These are phyloP conservation scores for Pythium chondricola DNA, from an alignment of 352 stramenopile genomes.

Conservation along the genomic window DNA sequence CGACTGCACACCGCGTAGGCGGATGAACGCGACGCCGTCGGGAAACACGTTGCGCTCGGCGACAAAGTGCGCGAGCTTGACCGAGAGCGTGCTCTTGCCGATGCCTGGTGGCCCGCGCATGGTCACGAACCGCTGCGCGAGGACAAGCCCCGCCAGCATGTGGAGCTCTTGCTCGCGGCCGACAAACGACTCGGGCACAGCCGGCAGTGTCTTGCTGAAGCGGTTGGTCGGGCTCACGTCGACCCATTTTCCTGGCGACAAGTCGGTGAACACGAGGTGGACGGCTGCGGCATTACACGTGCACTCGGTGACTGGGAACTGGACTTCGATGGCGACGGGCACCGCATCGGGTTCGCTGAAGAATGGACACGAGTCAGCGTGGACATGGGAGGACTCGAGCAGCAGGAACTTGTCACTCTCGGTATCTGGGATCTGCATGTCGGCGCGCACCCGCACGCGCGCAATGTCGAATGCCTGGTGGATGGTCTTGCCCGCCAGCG, in stretches of 20 bases:
- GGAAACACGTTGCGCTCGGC: slow-evolving; percentile 64
- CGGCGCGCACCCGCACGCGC: slow-evolving; percentile 58
- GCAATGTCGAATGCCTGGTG: slow-evolving; percentile 73
- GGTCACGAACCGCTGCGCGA: slow-evolving; percentile 58
- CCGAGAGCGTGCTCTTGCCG: slow-evolving; percentile 71
- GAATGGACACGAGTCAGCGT: slow-evolving; percentile 42
- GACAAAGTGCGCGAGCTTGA: slow-evolving; percentile 66
- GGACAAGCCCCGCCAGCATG: slow-evolving; percentile 52
- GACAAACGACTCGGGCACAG: slow-evolving; percentile 62
- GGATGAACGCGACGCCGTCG: slow-evolving; percentile 71
- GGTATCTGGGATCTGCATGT: slow-evolving; percentile 51
- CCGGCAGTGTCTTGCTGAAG: slow-evolving; percentile 59
- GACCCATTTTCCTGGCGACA: slow-evolving; percentile 68
- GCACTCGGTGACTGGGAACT: slow-evolving; percentile 39
- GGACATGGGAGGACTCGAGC: slow-evolving; percentile 58
- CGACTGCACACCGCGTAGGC: slow-evolving; percentile 56
- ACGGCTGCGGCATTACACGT: slow-evolving; percentile 41
- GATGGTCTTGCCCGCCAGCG: slow-evolving; percentile 64
- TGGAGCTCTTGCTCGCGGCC: slow-evolving; percentile 71
- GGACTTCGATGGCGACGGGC: slow-evolving; percentile 40
- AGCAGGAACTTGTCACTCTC: slow-evolving; percentile 80
- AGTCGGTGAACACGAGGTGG: slow-evolving; percentile 66
- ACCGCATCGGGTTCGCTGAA: slow-evolving; percentile 19
- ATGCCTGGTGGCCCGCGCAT: slow-evolving; percentile 68
- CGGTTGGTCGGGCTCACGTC: slow-evolving; percentile 68